A percentile compares a stretch with the other conserved stretches of the same genome.
Evolutionary conservation across 202 grass and related monocot species (phyloP).

Genomic region (Zizania palustris): DNA sequence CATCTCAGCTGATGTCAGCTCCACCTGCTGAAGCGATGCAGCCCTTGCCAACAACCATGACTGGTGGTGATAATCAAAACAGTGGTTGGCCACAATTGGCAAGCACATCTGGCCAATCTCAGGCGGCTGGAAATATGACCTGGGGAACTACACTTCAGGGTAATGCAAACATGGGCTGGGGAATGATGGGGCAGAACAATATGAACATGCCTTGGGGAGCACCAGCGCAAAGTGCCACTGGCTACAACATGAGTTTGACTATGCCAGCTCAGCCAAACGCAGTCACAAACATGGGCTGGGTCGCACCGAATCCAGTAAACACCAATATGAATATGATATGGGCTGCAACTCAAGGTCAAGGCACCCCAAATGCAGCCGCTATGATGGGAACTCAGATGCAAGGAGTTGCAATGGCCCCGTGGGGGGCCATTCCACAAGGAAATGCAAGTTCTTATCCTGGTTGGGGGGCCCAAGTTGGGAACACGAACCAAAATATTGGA

Average conservation of each 20-base stretch:
- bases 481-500: constrained; percentile 47
- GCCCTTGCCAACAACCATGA: neutral
- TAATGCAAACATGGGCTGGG: constrained; percentile 70
- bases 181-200: constrained; percentile 60
- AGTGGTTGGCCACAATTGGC: constrained; percentile 57
- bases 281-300: constrained; percentile 77
- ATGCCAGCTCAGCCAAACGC: constrained; percentile 61
- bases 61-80: constrained; percentile 46
- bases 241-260: constrained; percentile 62
- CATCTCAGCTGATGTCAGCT: constrained; percentile 46
- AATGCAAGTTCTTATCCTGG: constrained; percentile 59
- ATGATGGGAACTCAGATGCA: constrained; percentile 66
- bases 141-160: constrained; percentile 51
- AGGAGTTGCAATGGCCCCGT: constrained; percentile 54
- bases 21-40: constrained; percentile 44
- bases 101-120: constrained; percentile 57
- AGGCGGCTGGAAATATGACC: constrained; percentile 62
- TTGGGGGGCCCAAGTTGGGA: constrained; percentile 54
- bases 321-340: constrained; percentile 67
- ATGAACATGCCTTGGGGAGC: constrained; percentile 73
- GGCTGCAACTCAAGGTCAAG: constrained; percentile 54
- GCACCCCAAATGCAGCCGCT: constrained; percentile 50
- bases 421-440: constrained; percentile 58
- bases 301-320: constrained; percentile 63
- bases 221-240: constrained; percentile 53